Evolutionary conservation across 805 yeast genomes (phyloP).

Genomic region (Metschnikowia colocasiae): DNA sequence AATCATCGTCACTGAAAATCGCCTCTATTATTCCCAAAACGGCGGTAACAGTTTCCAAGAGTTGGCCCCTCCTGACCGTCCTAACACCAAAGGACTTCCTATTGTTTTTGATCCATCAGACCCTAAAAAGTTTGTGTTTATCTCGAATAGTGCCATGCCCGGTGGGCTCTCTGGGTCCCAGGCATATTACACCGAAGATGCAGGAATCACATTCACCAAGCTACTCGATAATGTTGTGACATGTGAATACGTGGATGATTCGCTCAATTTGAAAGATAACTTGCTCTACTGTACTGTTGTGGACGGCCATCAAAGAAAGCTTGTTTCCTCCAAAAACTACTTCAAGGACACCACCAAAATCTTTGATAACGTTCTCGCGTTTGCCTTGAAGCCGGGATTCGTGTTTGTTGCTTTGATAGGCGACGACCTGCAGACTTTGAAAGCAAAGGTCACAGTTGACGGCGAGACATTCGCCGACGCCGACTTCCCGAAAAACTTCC

Average conservation of each 20-base stretch:
- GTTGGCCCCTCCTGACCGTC: constrained; percentile 42
- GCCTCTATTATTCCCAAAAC: constrained; percentile 58
- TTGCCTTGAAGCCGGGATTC: constrained; percentile 67
- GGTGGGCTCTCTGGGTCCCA: not conserved
- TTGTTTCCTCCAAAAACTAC: constrained; percentile 51
- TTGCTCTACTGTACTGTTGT: constrained; percentile 63
- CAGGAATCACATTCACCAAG: constrained; percentile 59
- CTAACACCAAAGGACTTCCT: constrained; percentile 30
- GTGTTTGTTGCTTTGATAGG: constrained; percentile 65
- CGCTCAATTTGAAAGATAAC: constrained; percentile 43
- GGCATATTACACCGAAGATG: constrained; percentile 62
- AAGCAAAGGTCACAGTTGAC: constrained; percentile 73
- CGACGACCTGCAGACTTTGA: constrained; percentile 40
- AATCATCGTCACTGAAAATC: constrained; percentile 48
- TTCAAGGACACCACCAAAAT: constrained; percentile 41
- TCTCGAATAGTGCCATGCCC: constrained; percentile 54
- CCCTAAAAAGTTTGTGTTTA: constrained; percentile 60
- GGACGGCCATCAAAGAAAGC: constrained; percentile 29
- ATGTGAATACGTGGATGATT: constrained; percentile 68
- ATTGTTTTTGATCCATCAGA: constrained; percentile 62
- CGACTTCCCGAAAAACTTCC: constrained; percentile 62
- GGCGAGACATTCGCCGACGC: constrained; percentile 77
- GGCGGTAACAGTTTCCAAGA: constrained; percentile 59
- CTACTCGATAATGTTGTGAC: constrained; percentile 49
- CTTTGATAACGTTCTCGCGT: constrained; percentile 64